Evolutionary conservation across 2,329 filamentous ascomycete genomes (phyloP), one percentile per base, ranked within the genome.

Genomic region (Beauveria asiatica): DNA sequence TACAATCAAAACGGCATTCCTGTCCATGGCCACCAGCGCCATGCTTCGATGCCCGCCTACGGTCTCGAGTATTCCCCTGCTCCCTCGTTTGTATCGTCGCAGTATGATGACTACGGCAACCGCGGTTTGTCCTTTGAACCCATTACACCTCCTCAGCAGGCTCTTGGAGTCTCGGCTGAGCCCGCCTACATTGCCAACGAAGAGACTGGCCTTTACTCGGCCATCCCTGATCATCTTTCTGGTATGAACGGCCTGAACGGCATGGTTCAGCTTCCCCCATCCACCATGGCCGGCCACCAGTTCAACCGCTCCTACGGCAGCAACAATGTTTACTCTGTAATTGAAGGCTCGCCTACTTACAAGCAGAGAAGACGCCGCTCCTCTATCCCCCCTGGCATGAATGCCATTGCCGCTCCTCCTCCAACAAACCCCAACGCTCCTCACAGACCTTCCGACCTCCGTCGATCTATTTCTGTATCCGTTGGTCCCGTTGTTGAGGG

Each of bases 21-120:
- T 1, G 83, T 97, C 45, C 89, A 92, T 70, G 80, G 87, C 57
- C 92, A 96, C 76, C 90, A 96, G 73, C 88, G 94, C 61, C 93
- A 97, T 76, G 89, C 92, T 63, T 99, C 94, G n/a, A 97, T 99
- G 92, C 94, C 94, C 54, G 89, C 92, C 21, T 99, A 96, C 73
- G 83, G 78, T 52, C 87, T 97, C 73, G 94, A 99, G 75, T 99
- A 97, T 79, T 99, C 94, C 17, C 94, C 94, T 57, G 94, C 94
- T 0, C 94, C 94, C 2, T 97, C 94, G 1, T 97, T 97, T 70
- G 92, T 96, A 57, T 97, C 94, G n/a, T 97, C 94, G 1, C 92
- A 97, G 69, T 96, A 93, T 69, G 94, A 97, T 72, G 93, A 97
- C 73, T 99, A 97, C 80, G 96, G 91, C 83, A 93, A 92, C 72